phyloP scores from a whole-genome alignment of 2,329 filamentous ascomycete species.

The Xylaria sp. region DNA sequence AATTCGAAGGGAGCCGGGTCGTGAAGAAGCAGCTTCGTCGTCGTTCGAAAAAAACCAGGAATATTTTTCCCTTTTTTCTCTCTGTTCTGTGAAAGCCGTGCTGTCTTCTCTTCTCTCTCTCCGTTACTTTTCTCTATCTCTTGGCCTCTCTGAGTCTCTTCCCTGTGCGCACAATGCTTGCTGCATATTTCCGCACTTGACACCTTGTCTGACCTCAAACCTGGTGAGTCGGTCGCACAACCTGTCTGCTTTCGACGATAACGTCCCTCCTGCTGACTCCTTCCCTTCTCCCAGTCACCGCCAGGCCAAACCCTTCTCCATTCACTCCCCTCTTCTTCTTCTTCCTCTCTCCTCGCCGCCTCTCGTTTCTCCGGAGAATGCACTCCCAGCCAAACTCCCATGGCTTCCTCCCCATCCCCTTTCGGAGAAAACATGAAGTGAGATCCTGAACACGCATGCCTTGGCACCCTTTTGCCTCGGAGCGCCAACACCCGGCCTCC shows the following conservation, averaged over 20 bases:
- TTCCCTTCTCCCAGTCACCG: slow-evolving; percentile 1
- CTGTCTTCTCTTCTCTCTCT: background rate
- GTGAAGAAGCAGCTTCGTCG: too few species aligned
- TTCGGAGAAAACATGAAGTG: background rate
- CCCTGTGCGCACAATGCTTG: slow-evolving; percentile 5
- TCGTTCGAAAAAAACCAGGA: background rate
- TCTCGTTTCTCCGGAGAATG: slow-evolving; percentile 1
- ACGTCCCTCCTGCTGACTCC: slow-evolving; percentile 7
- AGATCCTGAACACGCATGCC: background rate
- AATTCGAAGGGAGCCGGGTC: too few species aligned
- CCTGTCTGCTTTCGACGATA: slow-evolving; percentile 5
- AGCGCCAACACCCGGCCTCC: background rate
- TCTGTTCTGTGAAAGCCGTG: slow-evolving; percentile 1
- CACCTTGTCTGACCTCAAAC: slow-evolving; percentile 18
- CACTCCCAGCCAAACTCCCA: background rate
- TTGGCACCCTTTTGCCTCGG: background rate
- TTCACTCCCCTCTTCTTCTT: background rate
- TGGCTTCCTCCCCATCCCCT: background rate
- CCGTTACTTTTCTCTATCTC: too few species aligned
- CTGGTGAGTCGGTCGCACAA: slow-evolving; percentile 14
- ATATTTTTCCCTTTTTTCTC: background rate
- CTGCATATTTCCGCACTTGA: slow-evolving; percentile 18
- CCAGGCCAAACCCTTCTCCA: background rate
- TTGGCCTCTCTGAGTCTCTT: background rate
- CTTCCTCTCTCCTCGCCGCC: slow-evolving; percentile 1